Percentiles rank a stretch among this genome's conserved stretches.
These are phyloP conservation scores for Grosmannia clavigera DNA, from an alignment of 2,329 filamentous ascomycete species.

Conservation along the genomic window DNA sequence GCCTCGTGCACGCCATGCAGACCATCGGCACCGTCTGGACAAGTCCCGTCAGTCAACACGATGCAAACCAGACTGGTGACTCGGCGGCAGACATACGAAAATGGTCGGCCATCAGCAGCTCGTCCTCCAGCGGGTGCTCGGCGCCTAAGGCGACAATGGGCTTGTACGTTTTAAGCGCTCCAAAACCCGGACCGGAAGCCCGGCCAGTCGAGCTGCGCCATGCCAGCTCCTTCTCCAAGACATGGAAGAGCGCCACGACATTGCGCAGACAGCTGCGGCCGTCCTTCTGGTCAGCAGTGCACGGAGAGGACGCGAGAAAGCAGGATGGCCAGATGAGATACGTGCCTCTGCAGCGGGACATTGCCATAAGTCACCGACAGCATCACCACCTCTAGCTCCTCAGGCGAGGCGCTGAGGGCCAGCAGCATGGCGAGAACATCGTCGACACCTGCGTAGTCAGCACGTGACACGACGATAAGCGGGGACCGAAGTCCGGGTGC, in stretches of 20 bases:
- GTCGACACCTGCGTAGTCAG: slow-evolving; percentile 53
- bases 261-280: slow-evolving; percentile 66
- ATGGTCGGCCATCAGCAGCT: slow-evolving; percentile 68
- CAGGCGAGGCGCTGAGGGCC: slow-evolving; percentile 65
- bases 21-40: slow-evolving; percentile 59
- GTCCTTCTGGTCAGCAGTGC: neutral
- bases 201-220: slow-evolving; percentile 65
- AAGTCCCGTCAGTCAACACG: neutral
- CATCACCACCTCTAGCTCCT: slow-evolving; percentile 76
- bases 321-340: neutral
- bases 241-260: slow-evolving; percentile 79
- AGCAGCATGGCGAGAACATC: slow-evolving; percentile 82
- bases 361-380: slow-evolving; percentile 92
- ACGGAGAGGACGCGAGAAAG: neutral
- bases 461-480: slow-evolving; percentile 4
- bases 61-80: neutral
- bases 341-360: slow-evolving; percentile 69
- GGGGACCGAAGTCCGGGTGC: no score
- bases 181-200: slow-evolving; percentile 49
- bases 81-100: slow-evolving; percentile 54
- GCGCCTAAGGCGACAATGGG: slow-evolving; percentile 81
- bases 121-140: slow-evolving; percentile 72
- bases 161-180: slow-evolving; percentile 57
- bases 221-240: slow-evolving; percentile 75
- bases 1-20: slow-evolving; percentile 61